phyloP scores from a whole-genome alignment of 2,329 filamentous ascomycete genomes.

The Aspergillus eucalypticola region DNA sequence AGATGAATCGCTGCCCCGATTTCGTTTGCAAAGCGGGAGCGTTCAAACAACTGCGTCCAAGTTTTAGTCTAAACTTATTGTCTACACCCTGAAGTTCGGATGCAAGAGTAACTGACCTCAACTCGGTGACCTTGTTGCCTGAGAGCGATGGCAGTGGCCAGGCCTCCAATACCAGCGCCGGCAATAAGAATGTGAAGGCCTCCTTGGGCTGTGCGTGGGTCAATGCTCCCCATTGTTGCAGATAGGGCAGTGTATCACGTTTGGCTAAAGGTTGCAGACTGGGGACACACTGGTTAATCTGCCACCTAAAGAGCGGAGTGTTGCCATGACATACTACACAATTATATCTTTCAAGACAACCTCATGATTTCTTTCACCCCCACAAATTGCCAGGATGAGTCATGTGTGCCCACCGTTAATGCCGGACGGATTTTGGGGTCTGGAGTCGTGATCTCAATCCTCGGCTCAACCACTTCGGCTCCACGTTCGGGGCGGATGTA shows the following conservation, averaged over 20 bases:
- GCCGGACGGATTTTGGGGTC: neutral
- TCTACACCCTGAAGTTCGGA: neutral
- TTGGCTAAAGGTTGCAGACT: neutral
- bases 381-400: neutral
- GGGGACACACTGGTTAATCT: neutral
- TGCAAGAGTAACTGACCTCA: constrained; percentile 17
- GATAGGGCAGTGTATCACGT: neutral
- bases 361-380: neutral
- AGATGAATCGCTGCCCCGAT: constrained; percentile 64
- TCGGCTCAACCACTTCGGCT: constrained; percentile 27
- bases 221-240: constrained; percentile 21
- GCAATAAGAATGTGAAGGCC: constrained; percentile 34
- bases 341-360: neutral
- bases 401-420: neutral
- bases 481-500: constrained; percentile 23
- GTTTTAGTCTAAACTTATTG: neutral
- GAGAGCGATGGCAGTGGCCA: constrained; percentile 49
- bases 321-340: neutral
- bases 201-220: constrained; percentile 12
- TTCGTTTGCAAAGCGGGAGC: constrained; percentile 58
- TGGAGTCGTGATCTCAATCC: neutral
- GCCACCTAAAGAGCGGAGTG: neutral
- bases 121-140: constrained; percentile 56
- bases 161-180: constrained; percentile 38
- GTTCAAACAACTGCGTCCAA: constrained; percentile 53